phyloP scores from a whole-genome alignment of 2,329 filamentous ascomycete genomes.

The Talaromyces pinophilus region DNA sequence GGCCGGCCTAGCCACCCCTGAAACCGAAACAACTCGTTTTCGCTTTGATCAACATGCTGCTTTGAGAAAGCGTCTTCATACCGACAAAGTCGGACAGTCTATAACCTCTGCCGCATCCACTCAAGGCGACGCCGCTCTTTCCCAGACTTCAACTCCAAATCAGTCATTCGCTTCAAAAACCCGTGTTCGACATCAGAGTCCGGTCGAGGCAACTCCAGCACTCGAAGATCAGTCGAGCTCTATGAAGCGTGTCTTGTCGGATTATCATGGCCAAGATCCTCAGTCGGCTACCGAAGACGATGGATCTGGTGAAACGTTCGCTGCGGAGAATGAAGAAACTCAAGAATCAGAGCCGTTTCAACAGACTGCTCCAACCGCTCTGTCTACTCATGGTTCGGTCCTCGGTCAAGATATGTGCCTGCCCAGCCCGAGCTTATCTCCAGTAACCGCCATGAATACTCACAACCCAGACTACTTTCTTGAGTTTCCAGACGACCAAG shows the following conservation, averaged over 20 bases:
- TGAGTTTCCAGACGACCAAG: constrained; percentile 43
- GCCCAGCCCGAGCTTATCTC: constrained; percentile 91
- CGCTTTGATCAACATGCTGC: constrained; percentile 31
- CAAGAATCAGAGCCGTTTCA: constrained; percentile 26
- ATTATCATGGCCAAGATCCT: constrained; percentile 8
- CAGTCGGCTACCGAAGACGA: constrained; percentile 23
- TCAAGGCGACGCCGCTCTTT: constrained; percentile 20
- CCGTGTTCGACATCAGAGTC: neutral
- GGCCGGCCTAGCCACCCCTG: constrained; percentile 44
- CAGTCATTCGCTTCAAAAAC: constrained; percentile 26
- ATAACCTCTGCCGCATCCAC: constrained; percentile 36
- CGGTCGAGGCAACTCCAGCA: constrained; percentile 26
- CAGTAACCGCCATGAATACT: constrained; percentile 74
- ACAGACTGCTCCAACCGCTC: constrained; percentile 34
- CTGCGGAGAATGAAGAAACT: constrained; percentile 29
- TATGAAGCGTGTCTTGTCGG: constrained; percentile 22
- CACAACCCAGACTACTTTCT: constrained; percentile 47
- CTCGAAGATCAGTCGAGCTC: constrained; percentile 24
- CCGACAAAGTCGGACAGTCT: constrained; percentile 35
- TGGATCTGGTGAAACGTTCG: constrained; percentile 25
- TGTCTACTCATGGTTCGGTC: constrained; percentile 64
- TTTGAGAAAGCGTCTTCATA: constrained; percentile 37
- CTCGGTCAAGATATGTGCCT: constrained; percentile 85
- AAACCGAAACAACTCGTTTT: constrained; percentile 40
- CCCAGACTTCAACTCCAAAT: constrained; percentile 25